Base-by-base conservation (phyloP, 1,284 basidiomycete species). In the Pulveroboletus sp. region DNA sequence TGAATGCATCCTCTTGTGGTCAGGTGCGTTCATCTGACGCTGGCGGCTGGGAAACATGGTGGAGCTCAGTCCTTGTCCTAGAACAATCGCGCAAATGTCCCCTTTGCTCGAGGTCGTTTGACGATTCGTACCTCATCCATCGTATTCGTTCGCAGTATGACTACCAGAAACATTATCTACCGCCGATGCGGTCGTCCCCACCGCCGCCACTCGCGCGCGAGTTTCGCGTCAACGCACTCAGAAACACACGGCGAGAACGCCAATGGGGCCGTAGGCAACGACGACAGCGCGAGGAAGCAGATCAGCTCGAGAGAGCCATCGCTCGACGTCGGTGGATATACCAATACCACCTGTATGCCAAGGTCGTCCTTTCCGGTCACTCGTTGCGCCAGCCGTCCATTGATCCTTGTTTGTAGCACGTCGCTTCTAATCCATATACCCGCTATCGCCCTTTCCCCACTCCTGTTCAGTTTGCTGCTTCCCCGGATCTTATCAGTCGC, bases 1-100 rank as follows among this genome's bases (percentile, higher is more conserved):
- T 63, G 89, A 91, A 57, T 96, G 93, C 70, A 80, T 95, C 18
- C 76, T 89, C 43, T 75, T 92, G 2, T 95, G 92, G 93, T 82
- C 89, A 35, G 89, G 92, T 86, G 70, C 74, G 67, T 50, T n/a
- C n/a, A 18, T 52, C 35, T 18, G 35, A 15, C n/a, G 9, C 6
- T 25, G 15, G 20, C 9, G 12, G 20, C 25, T 9, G 33, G 29
- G n/a, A n/a, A 0, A 31, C 38, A 18, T 18, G 18, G 7, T 22
- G 7, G 14, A n/a, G 43, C 44, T 56, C 20, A 44, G 4, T 26
- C 14, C 15, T 11, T 0, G 14, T 14, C 10, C 4, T 38, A 90
- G 88, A 83, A 35, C 87, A 89, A 75, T 90, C 86, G 5, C 79
- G 87, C 40, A 78, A 83, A 63, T 96, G 93, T 68, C 93, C 93